A percentile compares a stretch with the other conserved stretches of the same genome.
These are phyloP conservation scores for Termitomyces titanicus DNA, from an alignment of 768 basidiomycete species.

Conservation along the genomic window DNA sequence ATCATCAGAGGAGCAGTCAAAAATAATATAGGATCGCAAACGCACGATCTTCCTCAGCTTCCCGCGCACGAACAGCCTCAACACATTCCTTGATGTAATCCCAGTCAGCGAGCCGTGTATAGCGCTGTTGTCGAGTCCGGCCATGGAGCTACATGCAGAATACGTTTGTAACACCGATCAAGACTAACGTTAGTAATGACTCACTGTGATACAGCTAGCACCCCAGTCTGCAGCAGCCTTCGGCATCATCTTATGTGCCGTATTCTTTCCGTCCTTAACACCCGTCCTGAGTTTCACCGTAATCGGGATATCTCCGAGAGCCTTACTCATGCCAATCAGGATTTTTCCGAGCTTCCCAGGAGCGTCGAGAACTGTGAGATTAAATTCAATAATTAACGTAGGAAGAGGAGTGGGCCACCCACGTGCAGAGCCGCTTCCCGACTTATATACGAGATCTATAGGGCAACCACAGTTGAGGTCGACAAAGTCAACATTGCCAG, in stretches of 20 bases:
- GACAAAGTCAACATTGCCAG: conserved; percentile 76
- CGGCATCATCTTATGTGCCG: conserved; percentile 89
- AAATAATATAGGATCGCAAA: conserved; percentile 8
- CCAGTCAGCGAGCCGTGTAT: conserved; percentile 92
- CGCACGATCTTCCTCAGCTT: conserved; percentile 70
- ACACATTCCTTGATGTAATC: conserved; percentile 88
- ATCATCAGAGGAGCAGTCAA: neutral
- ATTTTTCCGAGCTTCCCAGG: conserved; percentile 83
- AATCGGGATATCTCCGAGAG: conserved; percentile 87
- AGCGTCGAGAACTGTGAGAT: conserved; percentile 69
- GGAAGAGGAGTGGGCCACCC: conserved; percentile 26
- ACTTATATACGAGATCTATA: conserved; percentile 92
- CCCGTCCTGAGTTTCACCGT: conserved; percentile 93
- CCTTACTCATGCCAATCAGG: conserved; percentile 85
- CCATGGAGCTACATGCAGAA: conserved; percentile 86
- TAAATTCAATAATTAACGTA: neutral
- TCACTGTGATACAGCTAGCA: conserved; percentile 41
- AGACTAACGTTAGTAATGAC: conserved; percentile 8
- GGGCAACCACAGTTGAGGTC: conserved; percentile 98
- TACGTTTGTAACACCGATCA: neutral
- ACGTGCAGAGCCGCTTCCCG: conserved; percentile 89
- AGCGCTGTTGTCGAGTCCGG: conserved; percentile 91
- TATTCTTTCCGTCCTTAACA: conserved; percentile 84
- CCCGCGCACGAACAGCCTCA: conserved; percentile 66
- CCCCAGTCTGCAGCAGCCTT: conserved; percentile 55